Percentiles rank a stretch among this genome's conserved stretches.
Evolutionary conservation across 2,329 filamentous ascomycete species (phyloP).

Genomic region (Neopestalotiopsis clavispora): DNA sequence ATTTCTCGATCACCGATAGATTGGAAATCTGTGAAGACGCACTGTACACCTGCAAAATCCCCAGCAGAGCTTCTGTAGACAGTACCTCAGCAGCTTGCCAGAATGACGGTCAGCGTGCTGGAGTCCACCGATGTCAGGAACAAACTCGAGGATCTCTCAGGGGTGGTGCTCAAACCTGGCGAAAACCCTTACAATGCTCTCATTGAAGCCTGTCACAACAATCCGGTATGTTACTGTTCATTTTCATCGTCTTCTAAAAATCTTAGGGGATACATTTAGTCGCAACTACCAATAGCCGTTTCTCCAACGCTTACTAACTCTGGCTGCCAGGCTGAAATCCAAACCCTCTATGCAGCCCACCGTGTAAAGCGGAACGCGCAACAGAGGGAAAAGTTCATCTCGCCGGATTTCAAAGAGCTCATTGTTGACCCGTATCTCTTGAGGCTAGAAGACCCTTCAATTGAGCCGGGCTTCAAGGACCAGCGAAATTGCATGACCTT

Average conservation of each 20-base stretch:
- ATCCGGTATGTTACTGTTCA: slow-evolving; percentile 59
- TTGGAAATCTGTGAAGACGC: background rate
- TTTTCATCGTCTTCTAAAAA: background rate
- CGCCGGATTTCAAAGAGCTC: slow-evolving; percentile 70
- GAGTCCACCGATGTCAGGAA: slow-evolving; percentile 49
- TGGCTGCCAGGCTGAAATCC: slow-evolving; percentile 65
- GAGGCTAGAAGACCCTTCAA: slow-evolving; percentile 66
- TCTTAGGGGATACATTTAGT: background rate
- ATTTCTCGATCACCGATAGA: too few relatives aligned
- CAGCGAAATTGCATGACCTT: slow-evolving; percentile 82
- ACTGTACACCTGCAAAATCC: background rate
- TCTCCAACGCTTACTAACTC: background rate
- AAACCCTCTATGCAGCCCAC: slow-evolving; percentile 75
- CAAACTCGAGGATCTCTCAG: slow-evolving; percentile 60
- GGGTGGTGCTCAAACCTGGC: slow-evolving; percentile 51
- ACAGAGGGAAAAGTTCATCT: slow-evolving; percentile 76
- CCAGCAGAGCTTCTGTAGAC: background rate
- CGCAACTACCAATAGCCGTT: background rate
- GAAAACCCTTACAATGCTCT: slow-evolving; percentile 80
- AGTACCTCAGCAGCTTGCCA: background rate
- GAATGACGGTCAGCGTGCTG: slow-evolving; percentile 40
- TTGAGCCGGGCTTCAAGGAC: slow-evolving; percentile 75
- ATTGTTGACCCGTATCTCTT: slow-evolving; percentile 77
- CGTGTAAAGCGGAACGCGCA: slow-evolving; percentile 76
- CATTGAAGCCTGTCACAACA: slow-evolving; percentile 68